Evolutionary conservation across 1,284 basidiomycete species (phyloP), one percentile per base, ranked within the genome.

Genomic region (Mycena sp.): DNA sequence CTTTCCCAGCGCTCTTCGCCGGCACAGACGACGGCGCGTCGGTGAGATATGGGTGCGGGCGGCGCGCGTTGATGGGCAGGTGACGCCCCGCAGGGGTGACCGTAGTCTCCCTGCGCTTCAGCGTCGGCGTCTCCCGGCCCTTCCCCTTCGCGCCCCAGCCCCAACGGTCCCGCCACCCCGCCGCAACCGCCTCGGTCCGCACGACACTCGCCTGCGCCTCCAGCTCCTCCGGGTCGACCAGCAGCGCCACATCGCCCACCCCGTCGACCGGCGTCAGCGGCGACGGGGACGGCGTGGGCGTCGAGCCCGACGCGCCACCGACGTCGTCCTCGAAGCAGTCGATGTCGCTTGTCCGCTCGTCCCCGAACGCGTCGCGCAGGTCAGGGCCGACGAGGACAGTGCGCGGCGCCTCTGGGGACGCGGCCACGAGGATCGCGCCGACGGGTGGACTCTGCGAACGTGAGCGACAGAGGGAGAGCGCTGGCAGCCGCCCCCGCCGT

Each of bases 111-210:
- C 77, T 74, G 54, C 82, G 77, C 66, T 71, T 71, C 66, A 83
- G 67, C 40, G 29, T 57, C 17, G 54, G 65, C 54, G 56, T 51
- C 59, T 55, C 58, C 51, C 66, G 25, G 16, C 58, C 65, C 40
- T 49, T 57, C 25, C 44, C 58, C 5, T 53, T 58, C 37, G 49
- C 5, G 23, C 19, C 17, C 28, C 25, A 73, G 67, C 12, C 80
- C 84, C 85, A 91, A 65, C 78, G 81, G 25, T 83, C 77, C 78
- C 84, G 82, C 89, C 89, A 91, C 17, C 87, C 88, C 45, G 78
- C 78, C 46, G 84, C 83, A 37, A 90, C 86, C 26, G 76, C 77
- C 49, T 81, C 77, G 37, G 74, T 73, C 52, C 80, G 77, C 61
- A 74, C 69, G 49, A 74, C 73, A 44, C 68, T 70, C 28, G 70